A percentile compares a stretch with the other conserved stretches of the same genome.
Conservation (phyloP, 176 grass and related monocot species). For the Microstegium vimineum region DNA sequence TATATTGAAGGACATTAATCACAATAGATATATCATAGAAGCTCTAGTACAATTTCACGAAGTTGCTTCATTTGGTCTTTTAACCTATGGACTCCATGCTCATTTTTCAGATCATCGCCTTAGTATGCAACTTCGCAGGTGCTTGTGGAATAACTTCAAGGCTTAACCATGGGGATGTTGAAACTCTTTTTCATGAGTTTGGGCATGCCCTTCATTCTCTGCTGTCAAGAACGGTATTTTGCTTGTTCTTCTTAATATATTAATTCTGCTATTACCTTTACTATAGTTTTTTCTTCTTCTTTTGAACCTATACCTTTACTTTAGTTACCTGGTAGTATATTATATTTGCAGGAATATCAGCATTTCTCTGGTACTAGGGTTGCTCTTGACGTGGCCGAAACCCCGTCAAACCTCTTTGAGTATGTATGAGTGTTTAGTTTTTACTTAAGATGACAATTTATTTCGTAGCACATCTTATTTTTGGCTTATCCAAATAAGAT, state of each 20-base stretch:
- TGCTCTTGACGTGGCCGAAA: slow-evolving; percentile 94
- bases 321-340: slow-evolving; percentile 9
- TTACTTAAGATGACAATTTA: background rate
- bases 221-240: slow-evolving; percentile 89
- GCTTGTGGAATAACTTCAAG: slow-evolving; percentile 56
- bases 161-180: slow-evolving; percentile 78
- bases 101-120: slow-evolving; percentile 74
- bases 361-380: slow-evolving; percentile 98
- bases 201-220: slow-evolving; percentile 95
- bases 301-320: background rate
- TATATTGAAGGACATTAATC: background rate
- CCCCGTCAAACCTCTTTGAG: slow-evolving; percentile 94
- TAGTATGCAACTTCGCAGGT: slow-evolving; percentile 83
- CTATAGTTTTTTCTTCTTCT: no score
- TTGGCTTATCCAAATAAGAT: background rate
- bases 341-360: slow-evolving; percentile 84
- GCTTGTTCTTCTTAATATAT: slow-evolving; percentile 4
- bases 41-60: background rate
- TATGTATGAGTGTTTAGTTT: slow-evolving; percentile 33
- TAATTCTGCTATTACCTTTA: background rate
- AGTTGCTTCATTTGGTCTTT: slow-evolving; percentile 5
- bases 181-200: slow-evolving; percentile 98
- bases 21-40: slow-evolving; percentile 18
- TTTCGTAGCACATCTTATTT: slow-evolving; percentile 6
- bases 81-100: slow-evolving; percentile 8